These are phyloP conservation scores for Deinandra increscens DNA, from an alignment of 129 eudicot genomes.

Conservation along the genomic window DNA sequence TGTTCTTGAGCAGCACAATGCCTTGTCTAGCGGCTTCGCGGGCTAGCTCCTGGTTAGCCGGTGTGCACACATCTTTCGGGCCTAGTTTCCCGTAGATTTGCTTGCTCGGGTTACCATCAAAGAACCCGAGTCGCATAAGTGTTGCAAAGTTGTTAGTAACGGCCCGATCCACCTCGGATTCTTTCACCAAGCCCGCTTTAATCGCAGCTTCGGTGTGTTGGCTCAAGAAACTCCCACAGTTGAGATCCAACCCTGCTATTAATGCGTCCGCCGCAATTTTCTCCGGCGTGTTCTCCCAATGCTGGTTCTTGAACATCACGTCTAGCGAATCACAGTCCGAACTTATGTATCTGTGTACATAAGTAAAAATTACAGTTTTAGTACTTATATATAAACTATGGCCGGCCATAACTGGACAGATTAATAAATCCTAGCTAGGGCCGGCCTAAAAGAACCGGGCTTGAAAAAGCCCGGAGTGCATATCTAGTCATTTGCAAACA, in stretches of 20 bases:
- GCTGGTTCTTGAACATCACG: constrained; percentile 58
- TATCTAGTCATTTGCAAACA: not conserved
- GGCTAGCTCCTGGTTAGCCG: constrained; percentile 75
- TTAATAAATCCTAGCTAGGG: not conserved
- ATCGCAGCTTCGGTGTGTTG: constrained; percentile 68
- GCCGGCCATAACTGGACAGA: not conserved
- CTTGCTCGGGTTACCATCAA: constrained; percentile 82
- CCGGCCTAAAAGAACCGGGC: not conserved
- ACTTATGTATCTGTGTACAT: constrained; percentile 63
- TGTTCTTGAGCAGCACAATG: constrained; percentile 82
- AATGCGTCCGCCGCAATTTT: constrained; percentile 73
- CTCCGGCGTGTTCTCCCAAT: constrained; percentile 75
- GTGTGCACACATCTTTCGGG: constrained; percentile 85
- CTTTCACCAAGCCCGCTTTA: constrained; percentile 56
- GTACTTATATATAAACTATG: not conserved
- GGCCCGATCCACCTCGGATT: constrained; percentile 59
- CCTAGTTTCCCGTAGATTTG: constrained; percentile 71
- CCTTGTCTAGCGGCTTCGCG: constrained; percentile 97
- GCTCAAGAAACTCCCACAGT: constrained; percentile 69
- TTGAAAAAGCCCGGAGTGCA: not conserved
- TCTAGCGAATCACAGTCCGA: constrained; percentile 88
- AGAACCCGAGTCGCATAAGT: constrained; percentile 87
- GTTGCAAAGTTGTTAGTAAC: constrained; percentile 75
- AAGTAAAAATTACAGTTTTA: constrained; percentile 2
- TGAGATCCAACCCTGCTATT: constrained; percentile 80